Evolutionary conservation across 345 rosid genomes (phyloP).

Genomic region (Lepidium sativum): DNA sequence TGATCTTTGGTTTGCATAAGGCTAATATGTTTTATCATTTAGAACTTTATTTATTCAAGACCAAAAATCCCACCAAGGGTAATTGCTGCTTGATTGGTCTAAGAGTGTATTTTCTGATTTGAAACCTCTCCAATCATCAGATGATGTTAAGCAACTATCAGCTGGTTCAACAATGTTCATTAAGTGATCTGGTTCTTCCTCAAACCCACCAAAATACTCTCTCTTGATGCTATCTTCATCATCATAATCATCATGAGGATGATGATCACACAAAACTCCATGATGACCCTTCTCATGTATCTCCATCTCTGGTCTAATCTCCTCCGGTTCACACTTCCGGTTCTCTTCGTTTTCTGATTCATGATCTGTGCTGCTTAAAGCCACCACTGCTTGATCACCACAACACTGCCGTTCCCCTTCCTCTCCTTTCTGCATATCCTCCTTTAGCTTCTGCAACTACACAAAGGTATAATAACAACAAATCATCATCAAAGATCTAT

Average conservation of each 20-base stretch:
- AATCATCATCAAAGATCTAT: not conserved
- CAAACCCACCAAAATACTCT: constrained; percentile 48
- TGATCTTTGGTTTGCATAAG: not conserved
- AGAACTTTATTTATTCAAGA: constrained; percentile 20
- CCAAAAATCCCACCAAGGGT: constrained; percentile 83
- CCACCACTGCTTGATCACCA: constrained; percentile 28
- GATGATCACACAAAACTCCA: constrained; percentile 29
- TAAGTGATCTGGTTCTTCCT: constrained; percentile 43
- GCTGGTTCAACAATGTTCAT: constrained; percentile 49
- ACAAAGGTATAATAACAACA: not conserved
- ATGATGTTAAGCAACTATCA: constrained; percentile 57
- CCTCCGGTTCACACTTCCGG: constrained; percentile 9
- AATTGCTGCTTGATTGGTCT: constrained; percentile 39
- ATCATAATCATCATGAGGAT: not conserved
- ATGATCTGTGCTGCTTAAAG: constrained; percentile 31
- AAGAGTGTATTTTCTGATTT: constrained; percentile 46
- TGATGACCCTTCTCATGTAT: constrained; percentile 23
- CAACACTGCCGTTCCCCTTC: constrained; percentile 13
- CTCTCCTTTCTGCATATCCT: constrained; percentile 14
- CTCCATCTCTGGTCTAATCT: constrained; percentile 28
- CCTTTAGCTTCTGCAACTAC: constrained; percentile 62
- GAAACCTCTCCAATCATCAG: constrained; percentile 62
- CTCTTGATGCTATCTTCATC: constrained; percentile 32
- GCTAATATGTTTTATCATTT: not conserved
- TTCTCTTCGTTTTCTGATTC: constrained; percentile 41